A percentile compares a stretch with the other conserved stretches of the same genome.
These are phyloP conservation scores for Thraustochytrium striatum DNA, from an alignment of 352 stramenopile species.

Conservation along the genomic window DNA sequence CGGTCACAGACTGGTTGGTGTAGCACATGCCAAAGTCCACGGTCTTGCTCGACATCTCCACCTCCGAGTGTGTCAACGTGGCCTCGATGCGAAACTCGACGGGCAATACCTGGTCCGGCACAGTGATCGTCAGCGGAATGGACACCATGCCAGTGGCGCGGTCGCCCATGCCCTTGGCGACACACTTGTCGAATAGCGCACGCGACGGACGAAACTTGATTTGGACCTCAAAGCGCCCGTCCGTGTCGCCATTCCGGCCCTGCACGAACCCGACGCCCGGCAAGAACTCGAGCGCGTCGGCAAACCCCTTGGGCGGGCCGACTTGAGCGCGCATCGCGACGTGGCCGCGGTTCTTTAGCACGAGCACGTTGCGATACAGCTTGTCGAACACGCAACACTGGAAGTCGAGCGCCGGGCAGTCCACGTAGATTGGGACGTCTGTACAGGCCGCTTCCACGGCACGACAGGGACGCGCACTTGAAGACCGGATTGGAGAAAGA, in stretches of 20 bases:
- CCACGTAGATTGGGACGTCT: slow-evolving; percentile 59
- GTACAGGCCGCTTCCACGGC: slow-evolving; percentile 53
- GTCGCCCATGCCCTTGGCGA: slow-evolving; percentile 25
- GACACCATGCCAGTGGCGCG: slow-evolving; percentile 25
- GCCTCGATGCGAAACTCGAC: slow-evolving; percentile 63
- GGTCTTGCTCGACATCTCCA: slow-evolving; percentile 52
- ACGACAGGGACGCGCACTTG: no score
- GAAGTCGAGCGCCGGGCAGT: slow-evolving; percentile 63
- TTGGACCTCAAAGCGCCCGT: slow-evolving; percentile 65
- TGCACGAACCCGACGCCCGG: slow-evolving; percentile 79
- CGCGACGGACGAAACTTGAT: slow-evolving; percentile 63
- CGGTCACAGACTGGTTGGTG: slow-evolving; percentile 57
- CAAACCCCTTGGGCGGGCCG: slow-evolving; percentile 65
- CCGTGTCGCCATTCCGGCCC: slow-evolving; percentile 44
- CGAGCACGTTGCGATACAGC: slow-evolving; percentile 72
- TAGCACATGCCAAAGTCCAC: slow-evolving; percentile 65
- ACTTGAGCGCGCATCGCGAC: slow-evolving; percentile 74
- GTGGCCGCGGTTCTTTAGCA: slow-evolving; percentile 76
- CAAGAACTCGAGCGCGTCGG: slow-evolving; percentile 67
- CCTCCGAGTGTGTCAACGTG: slow-evolving; percentile 52
- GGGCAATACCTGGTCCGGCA: slow-evolving; percentile 66
- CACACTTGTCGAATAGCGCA: slow-evolving; percentile 52
- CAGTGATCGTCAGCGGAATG: slow-evolving; percentile 60
- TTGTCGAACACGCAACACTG: slow-evolving; percentile 75
- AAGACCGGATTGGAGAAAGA: no score